phyloP scores from a whole-genome alignment of 495 filamentous ascomycete species.

The Astrothelium macrocarpum region DNA sequence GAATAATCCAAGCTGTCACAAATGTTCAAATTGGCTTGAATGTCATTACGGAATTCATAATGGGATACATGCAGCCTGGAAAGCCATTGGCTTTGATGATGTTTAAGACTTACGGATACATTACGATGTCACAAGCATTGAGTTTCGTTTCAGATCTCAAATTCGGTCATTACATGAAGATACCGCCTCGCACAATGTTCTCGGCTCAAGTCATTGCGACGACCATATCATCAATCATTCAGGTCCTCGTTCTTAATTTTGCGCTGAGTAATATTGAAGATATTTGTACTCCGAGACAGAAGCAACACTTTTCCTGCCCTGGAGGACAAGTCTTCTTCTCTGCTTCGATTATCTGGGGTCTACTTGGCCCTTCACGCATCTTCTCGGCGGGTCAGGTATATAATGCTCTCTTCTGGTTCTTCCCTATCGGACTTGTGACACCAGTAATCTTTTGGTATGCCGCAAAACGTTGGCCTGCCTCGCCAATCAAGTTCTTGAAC shows the following conservation, averaged over 20 bases:
- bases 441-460: slow-evolving; percentile 60
- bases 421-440: slow-evolving; percentile 60
- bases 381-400: slow-evolving; percentile 69
- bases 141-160: slow-evolving; percentile 87
- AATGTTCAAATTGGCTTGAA: slow-evolving; percentile 31
- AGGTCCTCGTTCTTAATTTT: slow-evolving; percentile 80
- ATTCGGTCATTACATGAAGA: slow-evolving; percentile 90
- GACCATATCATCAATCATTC: slow-evolving; percentile 64
- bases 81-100: slow-evolving; percentile 81
- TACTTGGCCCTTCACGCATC: slow-evolving; percentile 67
- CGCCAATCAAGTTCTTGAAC: slow-evolving; percentile 46
- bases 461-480: slow-evolving; percentile 45
- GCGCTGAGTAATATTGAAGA: slow-evolving; percentile 69
- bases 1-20: slow-evolving; percentile 56
- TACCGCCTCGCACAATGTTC: slow-evolving; percentile 73
- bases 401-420: slow-evolving; percentile 63
- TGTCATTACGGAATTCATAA: slow-evolving; percentile 48
- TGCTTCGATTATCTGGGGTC: slow-evolving; percentile 80
- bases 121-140: slow-evolving; percentile 66
- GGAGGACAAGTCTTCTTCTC: slow-evolving; percentile 86
- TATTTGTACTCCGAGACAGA: slow-evolving; percentile 65
- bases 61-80: slow-evolving; percentile 67
- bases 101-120: slow-evolving; percentile 68
- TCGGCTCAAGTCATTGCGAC: slow-evolving; percentile 73
- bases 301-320: slow-evolving; percentile 85